These are phyloP conservation scores for Pholiota microspora DNA, from an alignment of 768 basidiomycete genomes.

Conservation along the genomic window DNA sequence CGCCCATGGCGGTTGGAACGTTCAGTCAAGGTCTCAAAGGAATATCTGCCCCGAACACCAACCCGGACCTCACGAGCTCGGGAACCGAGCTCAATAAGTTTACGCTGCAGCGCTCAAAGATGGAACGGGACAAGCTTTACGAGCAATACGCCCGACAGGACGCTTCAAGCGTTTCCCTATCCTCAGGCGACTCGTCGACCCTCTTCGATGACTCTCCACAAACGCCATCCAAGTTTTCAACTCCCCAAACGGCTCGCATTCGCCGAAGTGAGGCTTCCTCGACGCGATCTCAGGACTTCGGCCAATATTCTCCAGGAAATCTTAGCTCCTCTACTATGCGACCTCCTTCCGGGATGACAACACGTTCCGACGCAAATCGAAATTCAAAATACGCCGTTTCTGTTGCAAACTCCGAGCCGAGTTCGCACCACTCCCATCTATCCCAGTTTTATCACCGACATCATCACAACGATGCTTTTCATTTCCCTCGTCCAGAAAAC, in stretches of 20 bases:
- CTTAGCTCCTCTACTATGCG: constrained; percentile 41
- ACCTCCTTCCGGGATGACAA: constrained; percentile 48
- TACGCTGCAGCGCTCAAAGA: constrained; percentile 45
- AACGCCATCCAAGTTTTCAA: constrained; percentile 21
- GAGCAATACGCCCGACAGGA: constrained; percentile 42
- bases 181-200: constrained; percentile 58
- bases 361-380: constrained; percentile 56
- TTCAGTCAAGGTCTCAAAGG: constrained; percentile 55
- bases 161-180: constrained; percentile 45
- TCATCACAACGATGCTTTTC: constrained; percentile 54
- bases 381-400: constrained; percentile 65
- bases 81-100: constrained; percentile 73
- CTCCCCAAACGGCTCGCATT: constrained; percentile 36
- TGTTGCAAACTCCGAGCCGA: constrained; percentile 43
- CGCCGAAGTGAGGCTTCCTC: constrained; percentile 60
- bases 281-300: constrained; percentile 58
- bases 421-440: constrained; percentile 42
- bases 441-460: constrained; percentile 56
- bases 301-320: constrained; percentile 33
- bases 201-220: constrained; percentile 53
- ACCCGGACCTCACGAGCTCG: constrained; percentile 69
- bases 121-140: constrained; percentile 56
- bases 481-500: constrained; percentile 73
- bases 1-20: constrained; percentile 57
- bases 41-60: constrained; percentile 84